phyloP scores from a whole-genome alignment of 192 early-diverging fungal genomes.

The Podochytrium sp. region DNA sequence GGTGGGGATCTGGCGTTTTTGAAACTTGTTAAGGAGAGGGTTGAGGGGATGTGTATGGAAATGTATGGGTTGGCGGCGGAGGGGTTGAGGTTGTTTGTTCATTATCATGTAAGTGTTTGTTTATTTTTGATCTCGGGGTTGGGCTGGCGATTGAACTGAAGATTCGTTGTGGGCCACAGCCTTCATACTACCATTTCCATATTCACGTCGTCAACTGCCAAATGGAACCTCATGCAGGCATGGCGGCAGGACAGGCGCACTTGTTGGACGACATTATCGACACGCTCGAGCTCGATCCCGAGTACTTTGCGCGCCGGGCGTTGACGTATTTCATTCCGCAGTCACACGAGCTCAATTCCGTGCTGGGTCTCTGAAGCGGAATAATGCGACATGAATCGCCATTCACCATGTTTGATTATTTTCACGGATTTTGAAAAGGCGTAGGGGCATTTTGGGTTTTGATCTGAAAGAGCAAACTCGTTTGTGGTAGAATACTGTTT shows the following conservation, averaged over 20 bases:
- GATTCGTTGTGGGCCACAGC: background rate
- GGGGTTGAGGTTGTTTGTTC: conserved; percentile 15
- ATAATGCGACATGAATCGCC: too few species aligned
- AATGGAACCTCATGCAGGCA: conserved; percentile 7
- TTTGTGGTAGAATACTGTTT: too few species aligned
- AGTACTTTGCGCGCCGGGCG: background rate
- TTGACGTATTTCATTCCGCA: conserved; percentile 2
- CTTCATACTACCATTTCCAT: conserved; percentile 19
- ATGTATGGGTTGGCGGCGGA: background rate
- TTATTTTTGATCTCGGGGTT: background rate
- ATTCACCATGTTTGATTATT: too few species aligned
- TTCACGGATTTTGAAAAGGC: too few species aligned
- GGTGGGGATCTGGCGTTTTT: background rate
- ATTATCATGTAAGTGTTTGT: conserved; percentile 8
- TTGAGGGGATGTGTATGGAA: background rate
- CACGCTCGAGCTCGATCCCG: background rate
- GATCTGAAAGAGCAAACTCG: too few species aligned
- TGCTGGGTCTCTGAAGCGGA: too few species aligned
- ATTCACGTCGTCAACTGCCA: conserved; percentile 22
- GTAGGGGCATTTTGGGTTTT: too few species aligned
- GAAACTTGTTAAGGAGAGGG: background rate
- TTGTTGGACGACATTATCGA: conserved; percentile 26
- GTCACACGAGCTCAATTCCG: conserved; percentile 15
- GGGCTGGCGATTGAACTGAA: too few species aligned
- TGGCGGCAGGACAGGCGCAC: conserved; percentile 26